Conservation (phyloP, 768 basidiomycete species). For the Paxillus rubicundulus region DNA sequence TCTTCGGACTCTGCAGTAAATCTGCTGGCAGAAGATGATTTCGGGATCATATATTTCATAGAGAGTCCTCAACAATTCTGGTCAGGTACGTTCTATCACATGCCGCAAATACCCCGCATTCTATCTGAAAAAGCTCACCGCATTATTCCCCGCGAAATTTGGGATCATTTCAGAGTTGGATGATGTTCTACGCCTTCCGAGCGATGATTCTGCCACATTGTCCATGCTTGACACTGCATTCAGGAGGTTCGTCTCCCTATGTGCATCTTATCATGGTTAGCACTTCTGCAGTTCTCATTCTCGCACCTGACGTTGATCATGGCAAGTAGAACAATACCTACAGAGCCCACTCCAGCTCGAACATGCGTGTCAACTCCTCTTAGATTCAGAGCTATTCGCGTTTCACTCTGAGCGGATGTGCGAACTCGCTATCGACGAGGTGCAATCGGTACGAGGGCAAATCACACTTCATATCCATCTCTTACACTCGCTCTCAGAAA, state of each 20-base stretch:
- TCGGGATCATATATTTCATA: slow-evolving; percentile 81
- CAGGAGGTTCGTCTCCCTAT: slow-evolving; percentile 72
- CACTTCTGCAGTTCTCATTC: slow-evolving; percentile 6
- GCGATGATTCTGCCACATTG: slow-evolving; percentile 57
- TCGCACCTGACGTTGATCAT: slow-evolving; percentile 6
- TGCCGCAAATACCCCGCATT: slow-evolving; percentile 8
- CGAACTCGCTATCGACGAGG: slow-evolving; percentile 70
- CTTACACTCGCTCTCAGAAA: slow-evolving; percentile 43
- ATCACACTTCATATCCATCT: background rate
- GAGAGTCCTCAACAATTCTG: slow-evolving; percentile 87
- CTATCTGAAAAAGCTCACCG: slow-evolving; percentile 5
- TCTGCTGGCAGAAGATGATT: slow-evolving; percentile 49
- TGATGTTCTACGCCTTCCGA: slow-evolving; percentile 69
- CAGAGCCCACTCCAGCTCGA: slow-evolving; percentile 81
- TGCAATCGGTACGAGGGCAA: slow-evolving; percentile 51
- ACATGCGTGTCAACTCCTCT: slow-evolving; percentile 72
- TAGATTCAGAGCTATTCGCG: slow-evolving; percentile 83
- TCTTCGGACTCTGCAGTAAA: slow-evolving; percentile 16
- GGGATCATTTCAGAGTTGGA: slow-evolving; percentile 69
- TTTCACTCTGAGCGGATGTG: slow-evolving; percentile 94
- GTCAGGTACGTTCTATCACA: slow-evolving; percentile 59
- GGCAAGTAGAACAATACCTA: slow-evolving; percentile 72
- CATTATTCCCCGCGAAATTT: background rate
- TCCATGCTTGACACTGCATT: slow-evolving; percentile 76
- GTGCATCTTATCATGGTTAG: slow-evolving; percentile 85